Conservation (phyloP, 179 eudicot genomes). For the Beta lomatogona region DNA sequence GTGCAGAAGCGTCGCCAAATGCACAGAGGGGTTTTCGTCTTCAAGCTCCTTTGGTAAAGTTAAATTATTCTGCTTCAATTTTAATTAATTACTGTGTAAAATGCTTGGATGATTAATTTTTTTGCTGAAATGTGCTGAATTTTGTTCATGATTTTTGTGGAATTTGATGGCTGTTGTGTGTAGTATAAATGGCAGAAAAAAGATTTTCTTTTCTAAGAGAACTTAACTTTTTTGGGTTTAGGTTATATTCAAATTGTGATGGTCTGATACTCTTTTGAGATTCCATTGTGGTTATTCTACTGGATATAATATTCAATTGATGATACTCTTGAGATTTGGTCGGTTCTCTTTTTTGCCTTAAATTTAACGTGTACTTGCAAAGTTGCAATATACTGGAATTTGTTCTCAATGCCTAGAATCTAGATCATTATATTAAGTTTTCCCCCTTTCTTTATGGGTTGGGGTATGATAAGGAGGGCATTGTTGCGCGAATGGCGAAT, state of each 20-base stretch:
- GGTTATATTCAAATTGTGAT: not conserved
- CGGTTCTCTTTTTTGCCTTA: not conserved
- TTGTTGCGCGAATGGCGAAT: not conserved
- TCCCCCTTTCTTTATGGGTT: too few relatives aligned
- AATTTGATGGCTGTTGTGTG: constrained; percentile 5
- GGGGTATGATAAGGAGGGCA: not conserved
- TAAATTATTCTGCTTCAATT: constrained; percentile 13
- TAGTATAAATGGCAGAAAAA: not conserved
- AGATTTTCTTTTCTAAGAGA: not conserved
- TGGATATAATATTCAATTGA: not conserved
- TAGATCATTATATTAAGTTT: not conserved
- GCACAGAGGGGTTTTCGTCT: constrained; percentile 73
- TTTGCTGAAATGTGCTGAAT: constrained; percentile 5
- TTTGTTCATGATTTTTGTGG: not conserved
- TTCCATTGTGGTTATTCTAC: constrained; percentile 1
- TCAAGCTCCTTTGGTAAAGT: constrained; percentile 85
- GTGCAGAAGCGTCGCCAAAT: constrained; percentile 65
- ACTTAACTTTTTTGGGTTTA: not conserved
- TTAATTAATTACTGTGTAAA: not conserved
- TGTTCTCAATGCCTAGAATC: not conserved
- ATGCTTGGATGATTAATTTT: constrained; percentile 23
- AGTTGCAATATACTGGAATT: not conserved
- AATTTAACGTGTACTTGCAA: not conserved
- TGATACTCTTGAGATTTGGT: constrained; percentile 8
- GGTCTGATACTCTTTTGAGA: not conserved